These are phyloP conservation scores for Xylaria grammica DNA, from an alignment of 495 filamentous ascomycete genomes.

Conservation along the genomic window DNA sequence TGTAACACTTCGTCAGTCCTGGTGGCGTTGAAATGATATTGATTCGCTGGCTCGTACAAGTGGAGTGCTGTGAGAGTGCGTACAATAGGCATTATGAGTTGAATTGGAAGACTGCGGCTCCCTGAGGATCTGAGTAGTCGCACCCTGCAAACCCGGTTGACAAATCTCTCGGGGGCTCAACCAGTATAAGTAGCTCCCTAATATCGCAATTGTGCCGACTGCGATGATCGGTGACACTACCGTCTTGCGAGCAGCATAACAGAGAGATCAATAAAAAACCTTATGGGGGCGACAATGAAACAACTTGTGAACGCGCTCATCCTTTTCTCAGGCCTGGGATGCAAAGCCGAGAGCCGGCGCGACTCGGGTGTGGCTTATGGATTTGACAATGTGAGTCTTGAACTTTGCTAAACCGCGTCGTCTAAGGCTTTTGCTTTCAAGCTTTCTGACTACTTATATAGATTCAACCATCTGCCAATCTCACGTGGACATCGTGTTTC, in stretches of 20 bases:
- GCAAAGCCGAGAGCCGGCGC: conserved; percentile 9
- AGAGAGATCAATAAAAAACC: conserved; percentile 3
- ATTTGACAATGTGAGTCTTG: conserved; percentile 29
- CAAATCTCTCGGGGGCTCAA: conserved; percentile 7
- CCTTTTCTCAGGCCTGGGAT: conserved; percentile 18
- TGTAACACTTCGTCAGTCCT: neutral
- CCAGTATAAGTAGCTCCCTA: conserved; percentile 15
- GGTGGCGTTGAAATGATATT: neutral
- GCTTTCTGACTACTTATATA: conserved; percentile 34
- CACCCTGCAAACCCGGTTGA: neutral
- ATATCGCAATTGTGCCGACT: conserved; percentile 9
- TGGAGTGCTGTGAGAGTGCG: neutral
- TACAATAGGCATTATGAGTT: neutral
- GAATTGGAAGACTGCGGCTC: neutral
- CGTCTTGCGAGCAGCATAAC: conserved; percentile 15
- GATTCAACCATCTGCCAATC: conserved; percentile 26
- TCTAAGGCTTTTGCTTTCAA: conserved; percentile 30
- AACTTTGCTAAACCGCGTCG: conserved; percentile 33
- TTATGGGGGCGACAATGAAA: conserved; percentile 20
- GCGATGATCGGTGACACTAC: conserved; percentile 7
- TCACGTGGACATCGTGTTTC: conserved; percentile 38
- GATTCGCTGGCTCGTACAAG: conserved; percentile 27
- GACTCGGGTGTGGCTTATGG: conserved; percentile 22
- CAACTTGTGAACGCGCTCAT: conserved; percentile 16
- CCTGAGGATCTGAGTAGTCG: neutral